Evolutionary conservation across 305 asterid species (phyloP).

Genomic region (Fraxinus floribunda): DNA sequence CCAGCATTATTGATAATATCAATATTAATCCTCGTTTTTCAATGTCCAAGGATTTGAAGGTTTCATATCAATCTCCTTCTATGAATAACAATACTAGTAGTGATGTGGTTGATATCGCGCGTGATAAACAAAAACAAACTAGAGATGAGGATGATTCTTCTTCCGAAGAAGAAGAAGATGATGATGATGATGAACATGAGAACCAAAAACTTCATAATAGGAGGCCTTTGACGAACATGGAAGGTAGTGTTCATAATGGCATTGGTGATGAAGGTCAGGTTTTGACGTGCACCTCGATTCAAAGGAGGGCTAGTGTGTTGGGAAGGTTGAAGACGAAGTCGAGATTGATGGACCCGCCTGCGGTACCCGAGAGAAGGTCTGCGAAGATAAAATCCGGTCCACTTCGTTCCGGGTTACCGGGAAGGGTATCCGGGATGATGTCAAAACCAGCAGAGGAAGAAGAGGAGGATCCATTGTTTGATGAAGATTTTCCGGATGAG

Average conservation of each 20-base stretch:
- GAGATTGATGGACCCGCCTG: slow-evolving; percentile 71
- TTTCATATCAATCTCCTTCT: slow-evolving; percentile 32
- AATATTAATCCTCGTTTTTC: slow-evolving; percentile 19
- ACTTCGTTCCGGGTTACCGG: slow-evolving; percentile 39
- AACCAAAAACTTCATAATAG: slow-evolving; percentile 30
- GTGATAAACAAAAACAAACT: slow-evolving; percentile 33
- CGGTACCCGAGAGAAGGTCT: slow-evolving; percentile 35
- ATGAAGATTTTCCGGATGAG: slow-evolving; percentile 71
- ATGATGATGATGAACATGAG: slow-evolving; percentile 23
- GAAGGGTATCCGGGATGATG: slow-evolving; percentile 39
- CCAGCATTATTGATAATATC: neutral
- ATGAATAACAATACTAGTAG: neutral
- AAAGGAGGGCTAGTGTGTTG: slow-evolving; percentile 46
- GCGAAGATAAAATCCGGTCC: slow-evolving; percentile 44
- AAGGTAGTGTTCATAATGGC: slow-evolving; percentile 4
- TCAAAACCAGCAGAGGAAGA: slow-evolving; percentile 44
- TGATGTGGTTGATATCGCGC: slow-evolving; percentile 40
- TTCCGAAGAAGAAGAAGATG: slow-evolving; percentile 6
- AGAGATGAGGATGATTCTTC: slow-evolving; percentile 11
- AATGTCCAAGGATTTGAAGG: slow-evolving; percentile 39
- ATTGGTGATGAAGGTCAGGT: slow-evolving; percentile 44
- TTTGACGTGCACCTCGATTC: slow-evolving; percentile 61
- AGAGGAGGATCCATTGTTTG: slow-evolving; percentile 65
- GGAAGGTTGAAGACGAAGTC: slow-evolving; percentile 71
- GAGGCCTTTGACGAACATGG: slow-evolving; percentile 32